Evolutionary conservation across 2,329 filamentous ascomycete species (phyloP).

Genomic region (Pseudogymnoascus sp.): DNA sequence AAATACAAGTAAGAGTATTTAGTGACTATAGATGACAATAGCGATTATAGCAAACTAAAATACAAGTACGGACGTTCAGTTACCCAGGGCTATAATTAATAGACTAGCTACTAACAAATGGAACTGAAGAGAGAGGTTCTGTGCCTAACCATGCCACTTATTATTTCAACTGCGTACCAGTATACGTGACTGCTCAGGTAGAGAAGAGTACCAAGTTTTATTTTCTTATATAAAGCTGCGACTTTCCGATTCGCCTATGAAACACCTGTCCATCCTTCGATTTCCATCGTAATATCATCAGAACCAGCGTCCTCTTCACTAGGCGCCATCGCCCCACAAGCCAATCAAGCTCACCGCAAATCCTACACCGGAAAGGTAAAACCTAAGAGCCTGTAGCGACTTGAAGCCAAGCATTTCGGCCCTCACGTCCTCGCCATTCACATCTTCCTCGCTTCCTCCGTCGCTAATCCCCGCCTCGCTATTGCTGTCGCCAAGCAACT

Average conservation of each 20-base stretch:
- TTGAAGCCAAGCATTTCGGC: constrained; percentile 47
- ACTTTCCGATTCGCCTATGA: constrained; percentile 2
- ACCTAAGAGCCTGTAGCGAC: constrained; percentile 45
- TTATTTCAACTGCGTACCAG: background rate
- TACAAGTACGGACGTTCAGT: too few species aligned
- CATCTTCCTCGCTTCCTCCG: constrained; percentile 38
- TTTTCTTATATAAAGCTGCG: constrained; percentile 2
- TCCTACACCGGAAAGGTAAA: constrained; percentile 44
- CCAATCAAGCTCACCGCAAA: constrained; percentile 56
- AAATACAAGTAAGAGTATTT: too few species aligned
- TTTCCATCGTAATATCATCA: constrained; percentile 6
- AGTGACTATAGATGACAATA: too few species aligned
- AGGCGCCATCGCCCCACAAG: constrained; percentile 55
- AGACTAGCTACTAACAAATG: too few species aligned
- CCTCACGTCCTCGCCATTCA: constrained; percentile 57
- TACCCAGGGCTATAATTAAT: too few species aligned
- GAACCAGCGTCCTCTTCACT: background rate
- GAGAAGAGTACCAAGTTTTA: background rate
- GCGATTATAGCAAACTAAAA: too few species aligned
- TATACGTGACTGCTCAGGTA: background rate
- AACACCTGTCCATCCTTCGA: constrained; percentile 3
- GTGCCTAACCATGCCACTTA: too few species aligned
- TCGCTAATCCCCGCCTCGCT: constrained; percentile 37
- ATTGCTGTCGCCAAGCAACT: constrained; percentile 51
- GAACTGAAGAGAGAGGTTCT: too few species aligned